These are phyloP conservation scores for Nothomitra cinnamomea DNA, from an alignment of 2,329 filamentous ascomycete genomes.

Conservation along the genomic window DNA sequence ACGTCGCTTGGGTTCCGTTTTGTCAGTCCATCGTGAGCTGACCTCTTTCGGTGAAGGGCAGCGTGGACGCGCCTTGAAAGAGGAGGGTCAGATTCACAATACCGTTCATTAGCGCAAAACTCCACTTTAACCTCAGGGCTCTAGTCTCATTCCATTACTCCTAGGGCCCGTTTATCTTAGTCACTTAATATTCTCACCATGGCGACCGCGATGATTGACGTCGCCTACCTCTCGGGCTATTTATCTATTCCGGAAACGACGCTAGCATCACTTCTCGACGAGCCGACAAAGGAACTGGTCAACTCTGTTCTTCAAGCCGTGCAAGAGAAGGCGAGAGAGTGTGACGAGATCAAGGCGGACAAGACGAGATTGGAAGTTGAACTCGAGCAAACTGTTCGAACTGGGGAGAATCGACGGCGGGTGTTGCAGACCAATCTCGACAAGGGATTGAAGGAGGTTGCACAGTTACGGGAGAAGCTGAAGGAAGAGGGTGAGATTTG, in stretches of 20 bases:
- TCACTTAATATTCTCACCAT: conserved; percentile 23
- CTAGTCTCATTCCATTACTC: not conserved
- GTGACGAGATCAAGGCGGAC: conserved; percentile 65
- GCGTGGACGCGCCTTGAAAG: not conserved
- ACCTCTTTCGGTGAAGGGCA: not conserved
- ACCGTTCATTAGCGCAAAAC: not conserved
- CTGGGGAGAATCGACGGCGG: conserved; percentile 66
- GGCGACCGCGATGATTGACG: conserved; percentile 46
- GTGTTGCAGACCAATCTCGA: conserved; percentile 67
- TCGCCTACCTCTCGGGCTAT: conserved; percentile 56
- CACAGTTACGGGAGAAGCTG: conserved; percentile 64
- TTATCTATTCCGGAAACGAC: conserved; percentile 50
- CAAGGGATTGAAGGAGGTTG: conserved; percentile 67
- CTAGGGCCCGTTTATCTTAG: not conserved
- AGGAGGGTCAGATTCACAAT: not conserved
- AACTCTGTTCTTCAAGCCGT: conserved; percentile 57
- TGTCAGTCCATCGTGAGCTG: not conserved
- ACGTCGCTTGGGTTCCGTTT: not conserved
- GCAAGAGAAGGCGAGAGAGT: conserved; percentile 62
- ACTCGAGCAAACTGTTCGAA: conserved; percentile 75
- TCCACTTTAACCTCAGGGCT: not conserved
- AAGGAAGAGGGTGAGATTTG: conserved; percentile 55
- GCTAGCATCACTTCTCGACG: conserved; percentile 41
- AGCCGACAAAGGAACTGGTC: conserved; percentile 65
- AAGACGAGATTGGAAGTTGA: conserved; percentile 85